Evolutionary conservation across 2,329 filamentous ascomycete species (phyloP).

Genomic region (Colletotrichum sp.): DNA sequence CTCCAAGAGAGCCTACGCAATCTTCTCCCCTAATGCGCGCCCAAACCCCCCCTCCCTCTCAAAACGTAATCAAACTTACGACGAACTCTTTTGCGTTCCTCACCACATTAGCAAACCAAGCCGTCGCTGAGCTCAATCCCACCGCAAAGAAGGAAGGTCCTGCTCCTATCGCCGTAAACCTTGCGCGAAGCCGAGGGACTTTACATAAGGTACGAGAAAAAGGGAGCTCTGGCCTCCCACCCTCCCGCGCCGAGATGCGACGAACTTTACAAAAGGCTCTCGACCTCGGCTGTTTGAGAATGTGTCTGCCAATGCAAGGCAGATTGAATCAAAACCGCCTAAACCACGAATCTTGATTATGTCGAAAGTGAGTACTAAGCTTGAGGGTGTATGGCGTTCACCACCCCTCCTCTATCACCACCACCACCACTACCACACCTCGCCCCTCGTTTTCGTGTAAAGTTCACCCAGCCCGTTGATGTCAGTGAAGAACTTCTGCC

Average conservation of each 20-base stretch:
- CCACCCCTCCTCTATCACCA: neutral
- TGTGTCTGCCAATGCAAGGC: neutral
- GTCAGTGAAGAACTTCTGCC: neutral
- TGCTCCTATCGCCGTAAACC: neutral
- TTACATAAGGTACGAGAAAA: neutral
- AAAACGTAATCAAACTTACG: neutral
- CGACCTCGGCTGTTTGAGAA: neutral
- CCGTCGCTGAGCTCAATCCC: neutral
- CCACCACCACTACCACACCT: neutral
- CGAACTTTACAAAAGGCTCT: neutral
- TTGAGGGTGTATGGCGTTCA: neutral
- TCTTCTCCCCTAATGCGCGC: neutral
- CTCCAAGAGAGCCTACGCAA: neutral
- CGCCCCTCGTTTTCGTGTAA: neutral
- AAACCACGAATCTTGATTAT: neutral
- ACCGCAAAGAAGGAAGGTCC: neutral
- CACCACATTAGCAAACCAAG: neutral
- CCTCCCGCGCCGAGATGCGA: neutral
- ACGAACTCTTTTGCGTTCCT: neutral
- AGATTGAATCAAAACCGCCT: neutral
- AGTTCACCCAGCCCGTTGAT: neutral
- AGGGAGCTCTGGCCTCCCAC: neutral
- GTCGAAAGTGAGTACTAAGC: neutral
- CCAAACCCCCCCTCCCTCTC: neutral
- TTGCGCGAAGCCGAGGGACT: neutral